Evolutionary conservation across 345 rosid genomes (phyloP), one percentile per base, ranked within the genome.

Genomic region (Brassica nigra): DNA sequence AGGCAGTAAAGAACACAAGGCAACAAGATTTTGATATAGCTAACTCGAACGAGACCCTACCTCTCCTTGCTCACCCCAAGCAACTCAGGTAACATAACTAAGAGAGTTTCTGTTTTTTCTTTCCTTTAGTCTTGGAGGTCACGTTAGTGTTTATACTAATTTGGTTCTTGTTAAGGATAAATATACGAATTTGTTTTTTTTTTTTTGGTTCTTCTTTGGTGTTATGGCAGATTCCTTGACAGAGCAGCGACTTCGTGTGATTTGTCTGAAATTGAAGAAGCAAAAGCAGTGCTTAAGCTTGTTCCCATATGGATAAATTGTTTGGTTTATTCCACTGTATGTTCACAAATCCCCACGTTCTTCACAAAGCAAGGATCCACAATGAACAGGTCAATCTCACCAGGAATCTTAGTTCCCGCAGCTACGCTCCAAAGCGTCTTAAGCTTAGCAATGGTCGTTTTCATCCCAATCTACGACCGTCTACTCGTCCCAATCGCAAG

Each of bases 281-380:
- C 85, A 42, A 89, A 87, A 82, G 62, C 86, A 7, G 66, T 79
- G 58, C 72, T 85, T 3, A 80, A 85, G 74, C 83, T 86, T 58
- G 68, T 75, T 52, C 92, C 90, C 36, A 83, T 89, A 67, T 85
- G 92, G 90, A 68, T 79, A 47, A 68, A 87, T 39, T 62, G 85
- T 73, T 62, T 89, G 76, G 71, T 77, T 0, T 87, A 80, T 71
- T 87, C 87, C 8, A 75, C 86, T 54, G 61, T 54, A 15, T 54
- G 61, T 54, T 54, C 61, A 54, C 61, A 54, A 7, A 15, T 16
- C 61, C 27, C 61, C 7, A 54, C 61, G 3, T 54, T 54, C 61
- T 16, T 54, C 61, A 54, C 27, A 54, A 54, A 54, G 27, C 61
- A 54, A 54, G 61, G 61, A 54, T 54, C 61, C 8, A 16, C 61